These are phyloP conservation scores for Sarocladium kiliense DNA, from an alignment of 2,329 filamentous ascomycete species.

Conservation along the genomic window DNA sequence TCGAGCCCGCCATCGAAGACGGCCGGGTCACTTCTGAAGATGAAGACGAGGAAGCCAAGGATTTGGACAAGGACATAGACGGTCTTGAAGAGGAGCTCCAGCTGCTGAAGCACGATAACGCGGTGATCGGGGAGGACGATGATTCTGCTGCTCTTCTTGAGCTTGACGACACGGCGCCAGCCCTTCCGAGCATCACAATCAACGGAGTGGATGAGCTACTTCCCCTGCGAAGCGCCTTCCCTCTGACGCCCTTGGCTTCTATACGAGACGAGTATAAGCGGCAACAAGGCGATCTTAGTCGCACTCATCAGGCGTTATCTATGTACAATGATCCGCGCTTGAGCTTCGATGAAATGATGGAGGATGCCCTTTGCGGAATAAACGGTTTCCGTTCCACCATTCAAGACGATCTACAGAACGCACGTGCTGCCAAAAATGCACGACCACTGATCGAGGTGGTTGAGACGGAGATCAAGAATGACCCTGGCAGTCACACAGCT, in stretches of 20 bases:
- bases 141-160: constrained; percentile 15
- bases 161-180: constrained; percentile 6
- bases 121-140: constrained; percentile 17
- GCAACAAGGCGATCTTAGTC: constrained; percentile 28
- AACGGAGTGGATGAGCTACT: constrained; percentile 15
- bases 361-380: constrained; percentile 13
- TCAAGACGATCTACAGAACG: constrained; percentile 2
- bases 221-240: constrained; percentile 39
- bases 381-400: neutral
- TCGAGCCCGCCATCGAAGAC: constrained; percentile 15
- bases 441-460: constrained; percentile 14
- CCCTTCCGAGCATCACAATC: constrained; percentile 8
- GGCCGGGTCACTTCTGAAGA: neutral
- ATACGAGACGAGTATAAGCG: constrained; percentile 30
- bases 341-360: constrained; percentile 27
- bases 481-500: neutral
- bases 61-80: constrained; percentile 17
- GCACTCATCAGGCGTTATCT: constrained; percentile 31
- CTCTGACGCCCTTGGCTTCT: constrained; percentile 27
- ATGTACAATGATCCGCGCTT: constrained; percentile 25
- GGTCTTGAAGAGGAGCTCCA: constrained; percentile 31
- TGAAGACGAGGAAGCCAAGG: constrained; percentile 13
- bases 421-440: neutral
- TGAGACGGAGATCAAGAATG: constrained; percentile 8
- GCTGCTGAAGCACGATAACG: constrained; percentile 35